A percentile compares a stretch with the other conserved stretches of the same genome.
Evolutionary conservation across 495 filamentous ascomycete genomes (phyloP).

Genomic region (Annulohypoxylon stygium): DNA sequence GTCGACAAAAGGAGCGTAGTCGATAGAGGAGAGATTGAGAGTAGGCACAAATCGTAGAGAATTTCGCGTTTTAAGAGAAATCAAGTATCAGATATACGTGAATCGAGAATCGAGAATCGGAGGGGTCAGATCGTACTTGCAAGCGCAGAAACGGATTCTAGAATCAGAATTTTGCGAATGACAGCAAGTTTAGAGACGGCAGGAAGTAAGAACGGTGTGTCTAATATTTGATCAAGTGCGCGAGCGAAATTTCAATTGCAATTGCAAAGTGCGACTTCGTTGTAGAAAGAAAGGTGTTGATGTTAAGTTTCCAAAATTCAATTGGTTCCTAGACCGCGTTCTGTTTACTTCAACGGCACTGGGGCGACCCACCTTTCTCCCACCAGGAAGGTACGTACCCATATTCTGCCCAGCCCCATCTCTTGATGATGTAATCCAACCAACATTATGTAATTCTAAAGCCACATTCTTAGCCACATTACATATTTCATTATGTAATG

Average conservation of each 20-base stretch:
- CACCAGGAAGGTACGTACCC: neutral
- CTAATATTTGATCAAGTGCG: neutral
- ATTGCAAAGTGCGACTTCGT: slow-evolving; percentile 4
- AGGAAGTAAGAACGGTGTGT: slow-evolving; percentile 12
- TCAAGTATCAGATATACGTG: neutral
- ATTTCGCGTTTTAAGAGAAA: slow-evolving; percentile 30
- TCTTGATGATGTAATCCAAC: neutral
- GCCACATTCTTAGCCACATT: slow-evolving; percentile 10
- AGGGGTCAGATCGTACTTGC: neutral
- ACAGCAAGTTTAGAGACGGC: neutral
- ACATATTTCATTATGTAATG: neutral
- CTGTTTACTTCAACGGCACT: slow-evolving; percentile 42
- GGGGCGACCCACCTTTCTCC: slow-evolving; percentile 23
- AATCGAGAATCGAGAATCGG: too few species aligned
- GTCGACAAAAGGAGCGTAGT: slow-evolving; percentile 3
- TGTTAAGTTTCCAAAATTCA: slow-evolving; percentile 11
- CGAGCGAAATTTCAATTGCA: neutral
- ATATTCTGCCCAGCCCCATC: neutral
- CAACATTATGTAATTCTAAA: neutral
- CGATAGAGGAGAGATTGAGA: neutral
- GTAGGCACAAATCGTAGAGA: slow-evolving; percentile 14
- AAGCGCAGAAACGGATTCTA: slow-evolving; percentile 1
- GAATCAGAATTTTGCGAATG: neutral
- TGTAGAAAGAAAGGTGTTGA: slow-evolving; percentile 13
- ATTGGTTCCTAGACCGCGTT: slow-evolving; percentile 46